Evolutionary conservation across 2,329 filamentous ascomycete species (phyloP).

Genomic region (Diaporthe sp.): DNA sequence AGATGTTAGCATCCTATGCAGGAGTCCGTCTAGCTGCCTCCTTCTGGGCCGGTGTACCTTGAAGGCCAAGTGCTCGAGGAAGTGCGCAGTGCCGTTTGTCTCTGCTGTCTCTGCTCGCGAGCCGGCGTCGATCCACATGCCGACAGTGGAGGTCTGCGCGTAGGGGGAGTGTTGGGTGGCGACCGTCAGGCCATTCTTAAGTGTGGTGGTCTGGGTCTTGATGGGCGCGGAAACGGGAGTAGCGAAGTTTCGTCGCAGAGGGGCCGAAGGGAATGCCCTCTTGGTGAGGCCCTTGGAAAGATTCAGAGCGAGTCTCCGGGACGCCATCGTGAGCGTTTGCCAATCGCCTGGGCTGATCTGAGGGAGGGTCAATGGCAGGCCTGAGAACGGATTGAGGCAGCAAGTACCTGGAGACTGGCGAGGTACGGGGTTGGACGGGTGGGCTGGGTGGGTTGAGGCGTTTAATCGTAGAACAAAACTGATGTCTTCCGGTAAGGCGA

Average conservation of each 20-base stretch:
- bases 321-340: slow-evolving; percentile 80
- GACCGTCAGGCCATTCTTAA: slow-evolving; percentile 98
- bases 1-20: slow-evolving; percentile 10
- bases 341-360: slow-evolving; percentile 36
- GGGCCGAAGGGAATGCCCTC: slow-evolving; percentile 83
- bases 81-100: slow-evolving; percentile 99
- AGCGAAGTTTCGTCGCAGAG: slow-evolving; percentile 89
- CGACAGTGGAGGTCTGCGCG: slow-evolving; percentile 97
- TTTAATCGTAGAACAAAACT: slow-evolving; percentile 39
- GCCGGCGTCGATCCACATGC: slow-evolving; percentile 99
- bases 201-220: slow-evolving; percentile 95
- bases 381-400: slow-evolving; percentile 25
- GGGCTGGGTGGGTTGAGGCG: slow-evolving; percentile 38
- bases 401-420: slow-evolving; percentile 35
- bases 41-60: slow-evolving; percentile 75
- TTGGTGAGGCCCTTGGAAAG: slow-evolving; percentile 90
- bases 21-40: slow-evolving; percentile 6
- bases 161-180: slow-evolving; percentile 98
- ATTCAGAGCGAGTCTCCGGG: slow-evolving; percentile 96
- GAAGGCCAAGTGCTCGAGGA: slow-evolving; percentile 99
- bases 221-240: slow-evolving; percentile 79
- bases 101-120: slow-evolving; percentile 97
- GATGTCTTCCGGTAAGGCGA: slow-evolving; percentile 40
- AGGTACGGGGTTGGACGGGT: slow-evolving; percentile 21
- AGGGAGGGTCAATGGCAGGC: slow-evolving; percentile 33